Evolutionary conservation across 495 filamentous ascomycete species (phyloP).

Genomic region (Aspergillus egyptiacus): DNA sequence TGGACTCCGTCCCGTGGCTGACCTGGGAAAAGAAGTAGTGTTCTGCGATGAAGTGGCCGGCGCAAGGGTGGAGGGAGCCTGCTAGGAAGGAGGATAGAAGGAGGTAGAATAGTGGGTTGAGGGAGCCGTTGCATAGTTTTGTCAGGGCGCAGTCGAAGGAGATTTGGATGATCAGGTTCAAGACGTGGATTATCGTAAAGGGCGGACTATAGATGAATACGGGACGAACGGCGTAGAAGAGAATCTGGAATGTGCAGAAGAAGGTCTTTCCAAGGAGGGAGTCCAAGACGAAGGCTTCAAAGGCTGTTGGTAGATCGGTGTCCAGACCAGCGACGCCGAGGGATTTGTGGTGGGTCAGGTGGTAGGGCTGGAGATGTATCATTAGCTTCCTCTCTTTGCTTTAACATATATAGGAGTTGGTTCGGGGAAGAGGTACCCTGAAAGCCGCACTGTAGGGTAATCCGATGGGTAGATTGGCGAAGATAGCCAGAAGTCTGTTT

Average conservation of each 20-base stretch:
- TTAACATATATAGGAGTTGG: neutral
- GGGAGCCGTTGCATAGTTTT: conserved; percentile 46
- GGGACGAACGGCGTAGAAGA: conserved; percentile 98
- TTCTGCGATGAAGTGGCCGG: conserved; percentile 98
- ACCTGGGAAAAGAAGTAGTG: conserved; percentile 92
- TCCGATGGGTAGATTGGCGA: conserved; percentile 94
- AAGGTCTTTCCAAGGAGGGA: conserved; percentile 97
- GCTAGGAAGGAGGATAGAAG: conserved; percentile 86
- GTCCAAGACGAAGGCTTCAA: conserved; percentile 91
- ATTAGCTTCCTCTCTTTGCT: conserved; percentile 8
- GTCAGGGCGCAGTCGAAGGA: conserved; percentile 70
- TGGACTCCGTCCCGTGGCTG: conserved; percentile 53
- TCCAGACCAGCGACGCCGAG: conserved; percentile 95
- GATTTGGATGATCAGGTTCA: conserved; percentile 74
- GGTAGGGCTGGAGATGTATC: conserved; percentile 96
- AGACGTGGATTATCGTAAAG: conserved; percentile 74
- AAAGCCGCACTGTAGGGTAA: conserved; percentile 96
- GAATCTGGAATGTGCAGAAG: conserved; percentile 98
- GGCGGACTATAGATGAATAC: conserved; percentile 90
- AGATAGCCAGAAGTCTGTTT: conserved; percentile 81
- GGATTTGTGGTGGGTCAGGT: conserved; percentile 98
- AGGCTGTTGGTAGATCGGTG: conserved; percentile 86
- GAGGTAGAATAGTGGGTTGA: conserved; percentile 65
- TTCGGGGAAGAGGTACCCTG: conserved; percentile 50
- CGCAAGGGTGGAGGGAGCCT: conserved; percentile 87